Evolutionary conservation across 495 filamentous ascomycete species (phyloP), one percentile per base, ranked within the genome.

Genomic region (Lasiosphaeria ovina): DNA sequence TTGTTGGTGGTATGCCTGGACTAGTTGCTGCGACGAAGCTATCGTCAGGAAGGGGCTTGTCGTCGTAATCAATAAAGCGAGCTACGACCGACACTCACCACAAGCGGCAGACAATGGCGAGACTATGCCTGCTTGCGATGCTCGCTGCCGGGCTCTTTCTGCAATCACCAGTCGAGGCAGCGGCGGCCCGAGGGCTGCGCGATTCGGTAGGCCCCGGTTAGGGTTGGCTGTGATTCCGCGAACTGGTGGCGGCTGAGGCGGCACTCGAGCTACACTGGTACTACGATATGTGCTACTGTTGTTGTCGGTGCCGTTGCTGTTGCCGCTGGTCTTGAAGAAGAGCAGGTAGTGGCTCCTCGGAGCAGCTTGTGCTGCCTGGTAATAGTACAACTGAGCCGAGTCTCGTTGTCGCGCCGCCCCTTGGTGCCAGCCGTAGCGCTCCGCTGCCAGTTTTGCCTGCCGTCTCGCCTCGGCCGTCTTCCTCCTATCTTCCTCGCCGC

Each of bases 361-460:
- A 14, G 44, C 44, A 2, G 44, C 44, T 5, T 47, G 44, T 4
- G 44, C 7, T 14, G 44, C 44, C 11, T 14, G 44, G 44, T n/a
- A 47, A 47, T n/a, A 47, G 12, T 5, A 14, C 44, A 47, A 47
- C 44, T n/a, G 44, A 47, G 44, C 44, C 44, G 12, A n/a, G 6
- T 47, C 44, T 11, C 6, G 44, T n/a, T 14, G 44, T n/a, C 44
- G 44, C 6, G 11, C 16, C 44, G 33, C 35, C 6, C n/a, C 32
- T 56, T 40, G 24, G 24, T 24, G 32, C 50, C 51, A 54, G 34
- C 51, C 51, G 24, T 60, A 55, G 10, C 34, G 52, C 33, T 38
- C 33, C 1, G 58, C 51, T 54, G 31, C 40, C 38, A 45, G 33
- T 3, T 36, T 49, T 11, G 51, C 58, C 51, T 47, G 52, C 8